Evolutionary conservation across 2,329 filamentous ascomycete species (phyloP).

Genomic region (Phyllosticta citrichinensis): DNA sequence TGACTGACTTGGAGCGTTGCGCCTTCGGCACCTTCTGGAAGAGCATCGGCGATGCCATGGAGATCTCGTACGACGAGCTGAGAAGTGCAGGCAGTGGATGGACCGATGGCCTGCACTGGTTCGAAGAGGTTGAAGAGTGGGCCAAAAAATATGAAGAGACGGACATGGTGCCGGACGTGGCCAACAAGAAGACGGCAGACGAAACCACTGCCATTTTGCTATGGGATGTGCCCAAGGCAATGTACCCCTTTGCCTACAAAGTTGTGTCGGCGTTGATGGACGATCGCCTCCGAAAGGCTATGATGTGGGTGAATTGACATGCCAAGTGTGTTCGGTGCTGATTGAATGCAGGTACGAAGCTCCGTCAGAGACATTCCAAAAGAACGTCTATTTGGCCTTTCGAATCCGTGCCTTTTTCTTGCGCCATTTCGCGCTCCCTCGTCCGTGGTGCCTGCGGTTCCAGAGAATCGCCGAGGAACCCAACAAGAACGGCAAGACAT

Average conservation of each 20-base stretch:
- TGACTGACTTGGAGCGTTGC: conserved; percentile 58
- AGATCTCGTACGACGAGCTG: conserved; percentile 44
- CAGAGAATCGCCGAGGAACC: conserved; percentile 26
- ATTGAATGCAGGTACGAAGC: conserved; percentile 24
- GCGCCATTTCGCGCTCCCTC: conserved; percentile 51
- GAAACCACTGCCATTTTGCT: conserved; percentile 53
- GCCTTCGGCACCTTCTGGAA: conserved; percentile 64
- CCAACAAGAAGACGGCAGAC: conserved; percentile 38
- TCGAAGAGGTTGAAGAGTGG: conserved; percentile 43
- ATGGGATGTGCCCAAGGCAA: conserved; percentile 40
- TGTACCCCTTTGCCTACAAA: conserved; percentile 40
- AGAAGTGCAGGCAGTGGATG: conserved; percentile 33
- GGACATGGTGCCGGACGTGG: conserved; percentile 41
- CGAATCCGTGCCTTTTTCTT: conserved; percentile 44
- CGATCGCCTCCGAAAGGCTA: conserved; percentile 52
- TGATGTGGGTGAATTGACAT: conserved; percentile 32
- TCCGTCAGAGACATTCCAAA: conserved; percentile 23
- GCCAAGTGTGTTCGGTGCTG: conserved; percentile 30
- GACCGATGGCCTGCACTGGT: conserved; percentile 42
- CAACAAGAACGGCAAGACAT: conserved; percentile 41
- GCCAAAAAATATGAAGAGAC: conserved; percentile 47
- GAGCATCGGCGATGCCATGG: conserved; percentile 59
- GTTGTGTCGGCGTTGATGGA: conserved; percentile 53
- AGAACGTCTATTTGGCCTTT: conserved; percentile 40
- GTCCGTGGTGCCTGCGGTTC: conserved; percentile 32